Conservation (phyloP, 2,329 filamentous ascomycete species). For the Shiraia sp. region DNA sequence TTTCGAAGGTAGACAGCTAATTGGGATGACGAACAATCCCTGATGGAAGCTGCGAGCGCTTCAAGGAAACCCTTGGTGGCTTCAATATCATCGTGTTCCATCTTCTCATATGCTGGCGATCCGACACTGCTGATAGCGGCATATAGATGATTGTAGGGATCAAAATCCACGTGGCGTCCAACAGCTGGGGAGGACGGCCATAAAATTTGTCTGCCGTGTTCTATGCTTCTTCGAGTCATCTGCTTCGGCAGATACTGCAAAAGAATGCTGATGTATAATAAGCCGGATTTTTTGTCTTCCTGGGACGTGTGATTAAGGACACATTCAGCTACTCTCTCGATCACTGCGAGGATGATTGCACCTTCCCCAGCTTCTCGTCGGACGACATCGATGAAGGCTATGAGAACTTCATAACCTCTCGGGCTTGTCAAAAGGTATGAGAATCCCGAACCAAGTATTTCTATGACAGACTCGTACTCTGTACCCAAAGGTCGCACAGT, state of each 20-base stretch:
- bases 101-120: conserved; percentile 56
- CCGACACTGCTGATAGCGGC: conserved; percentile 61
- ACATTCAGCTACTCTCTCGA: conserved; percentile 69
- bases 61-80: conserved; percentile 55
- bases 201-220: conserved; percentile 66
- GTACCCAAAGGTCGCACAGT: conserved; percentile 57
- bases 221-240: conserved; percentile 55
- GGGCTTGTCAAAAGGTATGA: conserved; percentile 29
- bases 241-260: conserved; percentile 41
- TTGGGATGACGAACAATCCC: conserved; percentile 50
- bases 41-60: conserved; percentile 52
- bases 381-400: conserved; percentile 60
- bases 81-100: conserved; percentile 45
- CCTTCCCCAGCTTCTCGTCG: conserved; percentile 67
- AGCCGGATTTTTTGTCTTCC: conserved; percentile 19
- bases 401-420: conserved; percentile 54
- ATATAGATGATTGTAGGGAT: conserved; percentile 71
- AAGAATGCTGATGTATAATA: conserved; percentile 42
- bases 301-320: conserved; percentile 22
- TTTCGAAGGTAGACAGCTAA: conserved; percentile 61
- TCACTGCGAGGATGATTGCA: conserved; percentile 65
- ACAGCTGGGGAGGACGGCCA: conserved; percentile 60
- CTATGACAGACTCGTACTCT: conserved; percentile 71
- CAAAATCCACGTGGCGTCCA: conserved; percentile 43
- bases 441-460: conserved; percentile 67